These are phyloP conservation scores for Pichia sp. DNA, from an alignment of 1,139 yeast genomes.

Conservation along the genomic window DNA sequence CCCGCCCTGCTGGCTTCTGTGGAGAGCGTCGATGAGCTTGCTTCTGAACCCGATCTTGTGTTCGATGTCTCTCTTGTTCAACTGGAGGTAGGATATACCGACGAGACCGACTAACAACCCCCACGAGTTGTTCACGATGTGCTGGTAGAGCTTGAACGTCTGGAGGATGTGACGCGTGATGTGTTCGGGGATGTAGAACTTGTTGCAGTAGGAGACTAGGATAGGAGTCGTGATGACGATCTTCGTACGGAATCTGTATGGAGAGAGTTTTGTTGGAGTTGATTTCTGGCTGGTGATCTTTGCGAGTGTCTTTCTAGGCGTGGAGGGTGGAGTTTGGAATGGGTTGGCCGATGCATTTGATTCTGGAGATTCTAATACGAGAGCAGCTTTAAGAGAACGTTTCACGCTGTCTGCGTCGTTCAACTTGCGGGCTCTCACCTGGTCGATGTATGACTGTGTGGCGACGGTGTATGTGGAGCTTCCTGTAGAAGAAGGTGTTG, in stretches of 20 bases:
- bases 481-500: conserved; percentile 2
- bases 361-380: neutral
- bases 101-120: conserved; percentile 65
- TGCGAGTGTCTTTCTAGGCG: conserved; percentile 18
- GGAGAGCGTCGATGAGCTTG: conserved; percentile 48
- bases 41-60: conserved; percentile 49
- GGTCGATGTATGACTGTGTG: conserved; percentile 13
- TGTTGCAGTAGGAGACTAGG: conserved; percentile 58
- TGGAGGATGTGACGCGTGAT: conserved; percentile 50
- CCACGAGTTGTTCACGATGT: conserved; percentile 64
- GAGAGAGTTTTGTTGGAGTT: conserved; percentile 11
- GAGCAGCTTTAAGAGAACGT: conserved; percentile 3
- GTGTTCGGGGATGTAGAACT: conserved; percentile 57
- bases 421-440: conserved; percentile 7
- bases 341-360: neutral
- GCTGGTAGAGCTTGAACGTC: conserved; percentile 49
- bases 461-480: neutral
- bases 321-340: conserved; percentile 22
- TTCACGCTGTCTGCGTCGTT: conserved; percentile 1
- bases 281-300: neutral
- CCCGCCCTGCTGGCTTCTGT: conserved; percentile 54
- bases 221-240: conserved; percentile 42
- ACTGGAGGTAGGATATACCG: conserved; percentile 54
- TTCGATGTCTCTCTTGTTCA: conserved; percentile 47
- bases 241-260: conserved; percentile 12